Evolutionary conservation across 23 red algal species (phyloP).

Genomic region (Gracilariopsis chorda): DNA sequence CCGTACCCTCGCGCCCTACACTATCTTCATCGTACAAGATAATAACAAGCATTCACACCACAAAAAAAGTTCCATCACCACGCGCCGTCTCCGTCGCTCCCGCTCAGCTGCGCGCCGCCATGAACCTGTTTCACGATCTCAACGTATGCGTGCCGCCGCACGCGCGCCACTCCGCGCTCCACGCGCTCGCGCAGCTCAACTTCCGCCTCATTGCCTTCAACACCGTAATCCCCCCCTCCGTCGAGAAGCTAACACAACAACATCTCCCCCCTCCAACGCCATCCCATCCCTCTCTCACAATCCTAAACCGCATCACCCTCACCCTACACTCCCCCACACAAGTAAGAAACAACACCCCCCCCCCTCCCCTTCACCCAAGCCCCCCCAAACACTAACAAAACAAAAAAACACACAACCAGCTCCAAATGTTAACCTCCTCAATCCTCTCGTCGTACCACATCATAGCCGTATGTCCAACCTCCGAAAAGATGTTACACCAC

Average conservation of each 20-base stretch:
- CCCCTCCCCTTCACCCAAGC: background rate
- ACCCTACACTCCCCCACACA: constrained; percentile 6
- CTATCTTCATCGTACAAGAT: too few species aligned
- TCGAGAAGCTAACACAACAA: constrained; percentile 2
- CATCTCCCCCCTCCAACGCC: constrained; percentile 12
- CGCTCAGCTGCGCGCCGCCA: too few species aligned
- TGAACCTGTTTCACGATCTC: constrained; percentile 81
- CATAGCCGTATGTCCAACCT: constrained; percentile 60
- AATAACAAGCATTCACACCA: too few species aligned
- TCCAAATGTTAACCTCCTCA: constrained; percentile 34
- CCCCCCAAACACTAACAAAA: background rate
- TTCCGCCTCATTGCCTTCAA: constrained; percentile 67
- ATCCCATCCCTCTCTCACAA: background rate
- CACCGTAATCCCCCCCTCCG: background rate
- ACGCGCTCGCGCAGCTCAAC: constrained; percentile 16
- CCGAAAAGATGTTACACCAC: constrained; percentile 83
- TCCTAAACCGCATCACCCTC: constrained; percentile 48
- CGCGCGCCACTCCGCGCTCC: background rate
- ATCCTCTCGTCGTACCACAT: constrained; percentile 55
- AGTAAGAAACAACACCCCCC: background rate
- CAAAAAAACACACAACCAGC: constrained; percentile 26
- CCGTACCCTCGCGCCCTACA: too few species aligned
- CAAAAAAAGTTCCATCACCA: too few species aligned
- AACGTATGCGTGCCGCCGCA: constrained; percentile 36
- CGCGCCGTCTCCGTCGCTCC: too few species aligned